A percentile compares a stretch with the other conserved stretches of the same genome.
These are phyloP conservation scores for Plasmodium malariae DNA, from an alignment of 169 alveolate species.

Conservation along the genomic window DNA sequence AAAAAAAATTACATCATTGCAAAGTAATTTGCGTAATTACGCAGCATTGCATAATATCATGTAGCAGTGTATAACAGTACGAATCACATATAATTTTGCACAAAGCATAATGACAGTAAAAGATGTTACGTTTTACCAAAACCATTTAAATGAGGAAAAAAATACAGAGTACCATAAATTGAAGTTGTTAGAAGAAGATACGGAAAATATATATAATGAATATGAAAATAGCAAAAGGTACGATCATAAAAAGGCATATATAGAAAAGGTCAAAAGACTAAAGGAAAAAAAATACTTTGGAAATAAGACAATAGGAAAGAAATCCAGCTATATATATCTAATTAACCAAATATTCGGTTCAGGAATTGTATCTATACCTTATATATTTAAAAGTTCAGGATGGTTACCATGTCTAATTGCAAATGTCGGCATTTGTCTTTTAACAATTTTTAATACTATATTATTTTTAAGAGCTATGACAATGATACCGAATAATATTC, in stretches of 20 bases:
- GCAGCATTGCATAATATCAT: too few relatives aligned
- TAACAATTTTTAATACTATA: slow-evolving; percentile 81
- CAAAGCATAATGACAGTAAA: slow-evolving; percentile 3
- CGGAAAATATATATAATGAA: background rate
- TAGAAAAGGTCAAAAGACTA: slow-evolving; percentile 48
- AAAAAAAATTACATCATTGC: background rate
- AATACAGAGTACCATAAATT: background rate
- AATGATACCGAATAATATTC: slow-evolving; percentile 85
- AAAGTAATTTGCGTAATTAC: too few relatives aligned
- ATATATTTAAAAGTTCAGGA: slow-evolving; percentile 80
- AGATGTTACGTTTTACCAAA: background rate
- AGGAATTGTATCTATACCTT: slow-evolving; percentile 84
- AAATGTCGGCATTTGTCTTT: slow-evolving; percentile 76
- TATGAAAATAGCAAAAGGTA: background rate
- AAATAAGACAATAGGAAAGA: slow-evolving; percentile 64
- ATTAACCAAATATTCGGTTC: slow-evolving; percentile 76
- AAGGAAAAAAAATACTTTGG: slow-evolving; percentile 71
- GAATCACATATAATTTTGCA: too few relatives aligned
- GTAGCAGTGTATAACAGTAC: too few relatives aligned
- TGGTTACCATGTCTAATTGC: slow-evolving; percentile 81
- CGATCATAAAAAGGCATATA: slow-evolving; percentile 43
- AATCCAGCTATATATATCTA: slow-evolving; percentile 55
- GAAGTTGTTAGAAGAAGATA: background rate
- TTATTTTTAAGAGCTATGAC: slow-evolving; percentile 85
- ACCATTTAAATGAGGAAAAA: slow-evolving; percentile 1